Percentiles rank a stretch among this genome's conserved stretches.
Evolutionary conservation across 441 rosid genomes (phyloP).

Genomic region (Brassica balearica): DNA sequence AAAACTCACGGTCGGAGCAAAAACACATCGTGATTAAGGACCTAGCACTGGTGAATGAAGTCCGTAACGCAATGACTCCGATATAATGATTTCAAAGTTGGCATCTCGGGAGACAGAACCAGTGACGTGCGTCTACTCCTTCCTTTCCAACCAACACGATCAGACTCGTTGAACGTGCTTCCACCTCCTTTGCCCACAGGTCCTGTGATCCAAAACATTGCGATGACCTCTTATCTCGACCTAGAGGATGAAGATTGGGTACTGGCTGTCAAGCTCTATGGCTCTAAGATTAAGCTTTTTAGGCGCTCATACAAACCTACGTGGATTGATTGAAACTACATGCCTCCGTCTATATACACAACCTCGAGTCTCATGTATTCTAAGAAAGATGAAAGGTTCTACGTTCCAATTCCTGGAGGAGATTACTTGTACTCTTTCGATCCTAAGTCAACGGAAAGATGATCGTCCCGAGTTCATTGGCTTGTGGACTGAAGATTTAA

Average conservation of each 20-base stretch:
- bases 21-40: background rate
- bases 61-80: background rate
- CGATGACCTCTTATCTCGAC: constrained; percentile 6
- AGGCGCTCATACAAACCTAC: background rate
- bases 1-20: background rate
- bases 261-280: background rate
- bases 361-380: constrained; percentile 20
- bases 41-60: background rate
- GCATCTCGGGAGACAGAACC: no score
- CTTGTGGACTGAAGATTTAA: background rate
- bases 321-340: no score
- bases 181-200: constrained; percentile 7
- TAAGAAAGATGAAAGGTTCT: constrained; percentile 12
- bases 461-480: background rate
- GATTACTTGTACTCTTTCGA: background rate
- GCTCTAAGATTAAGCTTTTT: constrained; percentile 14
- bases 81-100: background rate
- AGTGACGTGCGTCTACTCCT: no score
- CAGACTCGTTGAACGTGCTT: background rate
- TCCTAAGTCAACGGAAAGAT: background rate
- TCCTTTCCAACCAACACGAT: no score
- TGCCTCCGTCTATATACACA: background rate
- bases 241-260: constrained; percentile 15
- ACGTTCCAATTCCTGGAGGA: constrained; percentile 11
- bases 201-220: constrained; percentile 7